These are phyloP conservation scores for Monosporozyma aerobia DNA, from an alignment of 805 yeast genomes.

Conservation along the genomic window DNA sequence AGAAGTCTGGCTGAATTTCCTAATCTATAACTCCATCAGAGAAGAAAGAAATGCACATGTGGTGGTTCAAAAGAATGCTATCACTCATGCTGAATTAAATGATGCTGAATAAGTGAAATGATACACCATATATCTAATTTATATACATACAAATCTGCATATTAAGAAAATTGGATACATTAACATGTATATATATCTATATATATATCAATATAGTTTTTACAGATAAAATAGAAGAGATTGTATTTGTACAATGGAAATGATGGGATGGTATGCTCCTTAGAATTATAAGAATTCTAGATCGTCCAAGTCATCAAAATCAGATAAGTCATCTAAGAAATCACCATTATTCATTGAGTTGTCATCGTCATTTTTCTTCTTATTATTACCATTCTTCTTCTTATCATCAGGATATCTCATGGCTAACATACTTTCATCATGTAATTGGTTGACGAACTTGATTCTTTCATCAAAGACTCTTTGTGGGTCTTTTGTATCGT, in stretches of 20 bases:
- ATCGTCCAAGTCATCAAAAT: conserved; percentile 29
- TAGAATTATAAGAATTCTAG: conserved; percentile 18
- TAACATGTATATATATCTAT: neutral
- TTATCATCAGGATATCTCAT: conserved; percentile 73
- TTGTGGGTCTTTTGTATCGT: conserved; percentile 83
- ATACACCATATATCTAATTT: neutral
- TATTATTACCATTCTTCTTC: conserved; percentile 12
- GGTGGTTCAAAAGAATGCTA: conserved; percentile 20
- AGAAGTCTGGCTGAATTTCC: conserved; percentile 63
- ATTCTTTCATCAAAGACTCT: conserved; percentile 86
- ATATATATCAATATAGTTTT: neutral
- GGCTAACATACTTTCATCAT: conserved; percentile 86
- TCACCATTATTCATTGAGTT: conserved; percentile 18
- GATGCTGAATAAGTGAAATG: conserved; percentile 6
- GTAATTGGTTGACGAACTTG: conserved; percentile 78
- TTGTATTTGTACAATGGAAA: neutral
- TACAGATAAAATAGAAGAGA: neutral
- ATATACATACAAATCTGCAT: neutral
- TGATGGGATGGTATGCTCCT: neutral
- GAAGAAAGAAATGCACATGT: conserved; percentile 51
- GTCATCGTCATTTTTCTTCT: conserved; percentile 12
- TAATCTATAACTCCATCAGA: conserved; percentile 50
- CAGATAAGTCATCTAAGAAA: conserved; percentile 25
- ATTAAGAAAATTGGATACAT: neutral
- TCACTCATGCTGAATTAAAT: conserved; percentile 4